Evolutionary conservation across 2,329 filamentous ascomycete species (phyloP).

Genomic region (Parafenestella ontariensis): DNA sequence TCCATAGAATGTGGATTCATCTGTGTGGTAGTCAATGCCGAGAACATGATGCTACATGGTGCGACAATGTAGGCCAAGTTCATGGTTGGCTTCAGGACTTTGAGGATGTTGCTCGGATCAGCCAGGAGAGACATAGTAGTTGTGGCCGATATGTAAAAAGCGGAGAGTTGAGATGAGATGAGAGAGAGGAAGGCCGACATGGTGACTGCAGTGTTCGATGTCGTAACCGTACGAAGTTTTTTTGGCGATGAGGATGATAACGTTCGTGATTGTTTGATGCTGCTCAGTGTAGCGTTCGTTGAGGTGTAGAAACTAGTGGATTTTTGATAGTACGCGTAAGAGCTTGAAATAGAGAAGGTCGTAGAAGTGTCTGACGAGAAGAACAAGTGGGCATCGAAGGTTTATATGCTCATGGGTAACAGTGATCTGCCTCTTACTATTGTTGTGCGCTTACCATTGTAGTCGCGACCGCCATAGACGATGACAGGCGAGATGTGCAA

Average conservation of each 20-base stretch:
- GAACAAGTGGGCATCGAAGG: background rate
- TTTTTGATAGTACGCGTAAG: background rate
- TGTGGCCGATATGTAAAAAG: background rate
- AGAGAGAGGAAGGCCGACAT: background rate
- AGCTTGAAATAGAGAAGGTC: background rate
- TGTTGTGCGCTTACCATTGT: slow-evolving; percentile 10
- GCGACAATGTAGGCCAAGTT: background rate
- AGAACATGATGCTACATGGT: background rate
- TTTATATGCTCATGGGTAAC: background rate
- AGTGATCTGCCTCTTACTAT: background rate
- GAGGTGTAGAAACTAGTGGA: background rate
- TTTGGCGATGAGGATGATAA: background rate
- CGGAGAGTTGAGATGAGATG: background rate
- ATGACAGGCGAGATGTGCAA: background rate
- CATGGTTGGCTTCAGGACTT: background rate
- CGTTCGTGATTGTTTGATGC: background rate
- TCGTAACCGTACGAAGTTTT: background rate
- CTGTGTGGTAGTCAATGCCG: background rate
- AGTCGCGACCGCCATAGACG: background rate
- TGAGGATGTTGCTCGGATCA: background rate
- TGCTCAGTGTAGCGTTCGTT: background rate
- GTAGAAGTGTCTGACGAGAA: background rate
- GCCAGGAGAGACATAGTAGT: background rate
- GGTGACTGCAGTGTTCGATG: background rate
- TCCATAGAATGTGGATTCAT: background rate